Base-by-base conservation (phyloP, 352 stramenopile species). In the Aphanomyces stellatus region DNA sequence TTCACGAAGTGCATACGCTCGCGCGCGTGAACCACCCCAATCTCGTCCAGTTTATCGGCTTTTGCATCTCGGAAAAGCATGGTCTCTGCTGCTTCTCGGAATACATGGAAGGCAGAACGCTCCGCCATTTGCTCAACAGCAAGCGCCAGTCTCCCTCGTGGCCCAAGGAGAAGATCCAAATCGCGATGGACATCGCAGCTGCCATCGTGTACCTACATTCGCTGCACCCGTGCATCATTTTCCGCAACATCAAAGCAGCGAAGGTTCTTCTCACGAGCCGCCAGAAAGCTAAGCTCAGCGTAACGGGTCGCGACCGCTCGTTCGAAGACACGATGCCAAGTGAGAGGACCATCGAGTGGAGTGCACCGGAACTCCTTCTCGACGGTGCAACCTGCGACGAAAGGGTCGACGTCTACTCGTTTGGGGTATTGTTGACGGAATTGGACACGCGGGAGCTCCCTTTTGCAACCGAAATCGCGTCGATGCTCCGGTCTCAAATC, bases 181-280 rank as follows among this genome's bases (percentile, higher is more conserved):
- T 89, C 17, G 76, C 79, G 4, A 69, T 76, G 5, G 81, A 89
- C 46, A 69, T 87, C 24, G 76, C 71, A 4, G 73, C 87, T 22
- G 81, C 77, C 0, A 63, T 89, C 0, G 78, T 88, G 28, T 89
- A 89, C 56, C 59, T 85, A 40, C 81, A 89, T 51, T 87, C 77
- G 13, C 80, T 88, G 43, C 70, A 62, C 2, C 57, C 57, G 30
- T 35, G 57, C 17, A 37, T 89, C 0, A 71, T 89, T 4, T 79
- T 88, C 40, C 79, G 81, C 10, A 78, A 89, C 53, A 63, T 89
- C n/a, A 87, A 85, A 31, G 83, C 79, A 1, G 73, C 77, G 0
- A 87, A 87, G 24, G 71, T 90, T 19, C 53, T 89, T 19, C 48
- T 87, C 8, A 74, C 70, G 0, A 43, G 84, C 4, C 70, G 78